Percentiles rank a stretch among this genome's conserved stretches.
Conservation (phyloP, 768 basidiomycete genomes). For the Mycena maculata region DNA sequence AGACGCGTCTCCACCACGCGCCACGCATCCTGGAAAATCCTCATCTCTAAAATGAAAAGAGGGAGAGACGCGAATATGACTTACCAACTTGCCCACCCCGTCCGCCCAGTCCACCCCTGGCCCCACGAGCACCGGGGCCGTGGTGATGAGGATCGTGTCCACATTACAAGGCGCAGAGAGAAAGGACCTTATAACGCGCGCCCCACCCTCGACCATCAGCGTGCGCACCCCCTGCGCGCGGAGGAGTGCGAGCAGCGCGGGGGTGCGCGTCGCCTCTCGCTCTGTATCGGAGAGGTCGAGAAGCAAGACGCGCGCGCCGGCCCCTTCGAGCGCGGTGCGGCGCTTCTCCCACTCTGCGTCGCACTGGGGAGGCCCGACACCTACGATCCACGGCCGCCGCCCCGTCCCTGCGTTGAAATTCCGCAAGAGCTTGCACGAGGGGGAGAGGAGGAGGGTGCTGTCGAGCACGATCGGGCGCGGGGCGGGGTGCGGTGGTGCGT, state of each 20-base stretch:
- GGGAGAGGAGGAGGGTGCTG: conserved; percentile 71
- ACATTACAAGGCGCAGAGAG: conserved; percentile 58
- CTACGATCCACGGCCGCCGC: conserved; percentile 78
- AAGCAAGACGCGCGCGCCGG: conserved; percentile 75
- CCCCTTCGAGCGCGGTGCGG: conserved; percentile 60
- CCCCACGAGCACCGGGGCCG: conserved; percentile 90
- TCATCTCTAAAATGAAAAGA: not conserved
- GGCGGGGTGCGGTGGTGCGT: conserved; percentile 51
- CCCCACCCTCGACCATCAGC: conserved; percentile 98
- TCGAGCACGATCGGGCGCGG: conserved; percentile 92
- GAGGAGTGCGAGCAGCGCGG: conserved; percentile 63
- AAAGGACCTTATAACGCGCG: conserved; percentile 82
- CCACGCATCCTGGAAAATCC: not conserved
- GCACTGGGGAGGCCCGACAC: not conserved
- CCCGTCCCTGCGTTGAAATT: conserved; percentile 73
- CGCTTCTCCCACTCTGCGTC: conserved; percentile 47
- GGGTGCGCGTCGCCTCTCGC: conserved; percentile 47
- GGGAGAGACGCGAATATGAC: not conserved
- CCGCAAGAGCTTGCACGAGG: conserved; percentile 74
- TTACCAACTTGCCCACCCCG: not conserved
- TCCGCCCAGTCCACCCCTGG: conserved; percentile 66
- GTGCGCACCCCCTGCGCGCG: conserved; percentile 68
- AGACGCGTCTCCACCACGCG: conserved; percentile 19
- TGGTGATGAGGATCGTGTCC: conserved; percentile 84
- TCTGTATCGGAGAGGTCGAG: conserved; percentile 46